Base-by-base conservation (phyloP, 805 yeast genomes). In the Saccharomycopsis fodiens region DNA sequence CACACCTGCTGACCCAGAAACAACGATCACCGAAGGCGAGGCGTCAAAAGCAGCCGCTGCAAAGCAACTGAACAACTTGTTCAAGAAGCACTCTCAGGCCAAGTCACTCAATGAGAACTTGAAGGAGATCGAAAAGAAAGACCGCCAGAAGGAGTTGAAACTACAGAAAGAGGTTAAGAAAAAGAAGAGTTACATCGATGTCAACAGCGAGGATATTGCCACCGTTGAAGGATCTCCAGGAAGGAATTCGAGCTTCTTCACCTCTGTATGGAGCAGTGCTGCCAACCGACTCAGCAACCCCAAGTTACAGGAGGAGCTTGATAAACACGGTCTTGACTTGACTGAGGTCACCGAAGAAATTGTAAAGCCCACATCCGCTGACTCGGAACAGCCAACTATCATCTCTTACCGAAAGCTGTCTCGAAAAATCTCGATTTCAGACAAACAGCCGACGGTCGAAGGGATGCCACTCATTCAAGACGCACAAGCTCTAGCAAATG, bases 331-430 rank as follows among this genome's bases (percentile, higher is more conserved):
- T 6, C 8, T 32, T 10, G 36, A 32, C 15, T 17, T 32, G 17
- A 19, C 20, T 32, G 8, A 10, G 5, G 20, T 7, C 7, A 6
- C 17, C 15, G 36, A 32, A 10, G 36, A 32, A 6, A 25, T 25
- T 7, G 31, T 19, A 17, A 35, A 22, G 10, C 30, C 43, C 13
- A 21, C 10, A n/a, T 22, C 35, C 5, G 6, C 29, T 10, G 23
- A 19, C 20, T 16, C 35, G 10, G 52, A 35, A 16, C 20, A 43
- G 2, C 39, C 49, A 10, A 43, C 39, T 16, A 50, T 50, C n/a
- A 50, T 50, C 13, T 47, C 51, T 7, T 50, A 50, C 27, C 16
- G 53, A 22, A 50, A 44, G 22, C 42, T 42, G 21, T 47, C 51
- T 3, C 31, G 48, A 15, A 50, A 50, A 21, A 44, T 50, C 13